Conservation (phyloP, 331 rosid species). For the Cucumis variabilis region DNA sequence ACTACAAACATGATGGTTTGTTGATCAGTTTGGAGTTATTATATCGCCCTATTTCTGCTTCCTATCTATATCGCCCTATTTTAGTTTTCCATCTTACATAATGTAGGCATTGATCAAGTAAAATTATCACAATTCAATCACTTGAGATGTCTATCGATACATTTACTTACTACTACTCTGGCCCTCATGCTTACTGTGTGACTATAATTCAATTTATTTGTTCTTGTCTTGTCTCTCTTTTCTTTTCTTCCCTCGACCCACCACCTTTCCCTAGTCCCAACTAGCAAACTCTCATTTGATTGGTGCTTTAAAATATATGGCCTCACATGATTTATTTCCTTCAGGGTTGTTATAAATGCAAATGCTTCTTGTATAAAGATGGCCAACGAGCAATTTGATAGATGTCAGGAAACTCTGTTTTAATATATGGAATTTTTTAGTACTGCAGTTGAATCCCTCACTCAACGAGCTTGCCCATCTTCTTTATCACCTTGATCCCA, state of each 20-base stretch:
- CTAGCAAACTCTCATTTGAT: neutral
- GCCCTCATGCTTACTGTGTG: neutral
- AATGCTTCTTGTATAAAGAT: constrained; percentile 96
- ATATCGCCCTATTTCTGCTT: neutral
- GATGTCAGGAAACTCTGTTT: constrained; percentile 96
- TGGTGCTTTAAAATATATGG: neutral
- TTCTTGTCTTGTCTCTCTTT: neutral
- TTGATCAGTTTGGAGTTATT: neutral
- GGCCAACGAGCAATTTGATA: constrained; percentile 97
- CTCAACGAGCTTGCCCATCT: constrained; percentile 85
- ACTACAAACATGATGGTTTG: neutral
- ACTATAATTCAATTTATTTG: neutral
- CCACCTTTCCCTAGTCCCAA: neutral
- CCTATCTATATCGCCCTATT: neutral
- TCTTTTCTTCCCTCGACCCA: neutral
- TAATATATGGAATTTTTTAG: constrained; percentile 93
- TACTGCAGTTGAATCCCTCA: constrained; percentile 87
- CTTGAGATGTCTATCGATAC: neutral
- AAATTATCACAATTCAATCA: neutral
- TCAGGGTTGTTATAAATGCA: constrained; percentile 89
- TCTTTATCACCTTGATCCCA: constrained; percentile 92
- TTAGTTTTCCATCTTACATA: constrained; percentile 13
- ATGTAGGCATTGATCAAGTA: constrained; percentile 82
- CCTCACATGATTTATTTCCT: constrained; percentile 29
- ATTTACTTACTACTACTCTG: neutral